These are phyloP conservation scores for Clonostachys rosea DNA, from an alignment of 2,329 filamentous ascomycete species.

Conservation along the genomic window DNA sequence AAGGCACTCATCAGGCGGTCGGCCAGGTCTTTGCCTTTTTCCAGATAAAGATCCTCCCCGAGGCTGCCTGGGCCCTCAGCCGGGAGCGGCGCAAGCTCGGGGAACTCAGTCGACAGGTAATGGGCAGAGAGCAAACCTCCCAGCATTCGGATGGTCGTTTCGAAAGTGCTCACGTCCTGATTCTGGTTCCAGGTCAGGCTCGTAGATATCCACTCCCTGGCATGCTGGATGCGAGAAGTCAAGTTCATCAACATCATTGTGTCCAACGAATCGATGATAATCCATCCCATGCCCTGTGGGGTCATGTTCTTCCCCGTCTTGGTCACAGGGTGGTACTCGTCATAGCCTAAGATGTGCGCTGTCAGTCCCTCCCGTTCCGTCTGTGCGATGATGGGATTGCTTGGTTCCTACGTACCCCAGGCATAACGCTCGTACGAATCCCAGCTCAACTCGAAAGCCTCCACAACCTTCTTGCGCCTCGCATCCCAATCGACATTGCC, in stretches of 20 bases:
- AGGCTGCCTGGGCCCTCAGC: conserved; percentile 68
- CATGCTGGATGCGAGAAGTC: conserved; percentile 77
- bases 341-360: conserved; percentile 51
- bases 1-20: conserved; percentile 85
- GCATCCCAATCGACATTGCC: conserved; percentile 66
- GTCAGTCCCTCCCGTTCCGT: neutral
- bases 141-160: conserved; percentile 97
- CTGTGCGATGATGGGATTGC: too few species aligned
- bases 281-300: conserved; percentile 88
- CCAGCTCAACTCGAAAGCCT: conserved; percentile 90
- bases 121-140: conserved; percentile 90
- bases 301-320: conserved; percentile 83
- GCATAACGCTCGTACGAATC: conserved; percentile 87
- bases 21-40: conserved; percentile 91
- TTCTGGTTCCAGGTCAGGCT: conserved; percentile 83
- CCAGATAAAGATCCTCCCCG: conserved; percentile 89
- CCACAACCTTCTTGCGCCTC: conserved; percentile 75
- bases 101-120: conserved; percentile 83
- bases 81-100: conserved; percentile 68
- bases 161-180: conserved; percentile 95
- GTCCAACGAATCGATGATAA: conserved; percentile 92
- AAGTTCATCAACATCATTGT: conserved; percentile 99
- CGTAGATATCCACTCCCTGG: conserved; percentile 82
- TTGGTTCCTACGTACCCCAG: conserved; percentile 65
- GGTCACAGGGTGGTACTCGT: conserved; percentile 81